Evolutionary conservation across 208 protist genomes (phyloP).

Genomic region (Trypanosoma boissoni): DNA sequence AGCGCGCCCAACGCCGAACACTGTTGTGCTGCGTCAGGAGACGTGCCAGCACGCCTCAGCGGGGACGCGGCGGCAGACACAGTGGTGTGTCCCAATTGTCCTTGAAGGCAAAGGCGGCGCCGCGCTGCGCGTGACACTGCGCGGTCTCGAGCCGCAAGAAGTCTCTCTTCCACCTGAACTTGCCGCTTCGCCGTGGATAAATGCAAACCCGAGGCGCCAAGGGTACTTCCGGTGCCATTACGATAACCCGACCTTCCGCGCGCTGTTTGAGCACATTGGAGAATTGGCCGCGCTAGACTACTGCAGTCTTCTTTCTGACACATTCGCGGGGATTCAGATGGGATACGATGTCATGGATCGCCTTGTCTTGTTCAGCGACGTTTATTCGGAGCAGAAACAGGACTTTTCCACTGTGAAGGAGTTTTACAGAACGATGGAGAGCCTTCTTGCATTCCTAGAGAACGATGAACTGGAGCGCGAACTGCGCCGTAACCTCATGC

Average conservation of each 20-base stretch:
- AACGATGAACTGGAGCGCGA: conserved; percentile 31
- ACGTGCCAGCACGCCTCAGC: conserved; percentile 56
- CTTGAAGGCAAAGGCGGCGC: conserved; percentile 38
- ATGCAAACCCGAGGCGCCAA: conserved; percentile 63
- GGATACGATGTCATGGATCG: conserved; percentile 65
- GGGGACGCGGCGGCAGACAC: conserved; percentile 19
- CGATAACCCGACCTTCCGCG: conserved; percentile 56
- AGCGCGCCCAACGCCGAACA: conserved; percentile 18
- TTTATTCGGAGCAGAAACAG: conserved; percentile 51
- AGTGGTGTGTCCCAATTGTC: conserved; percentile 74
- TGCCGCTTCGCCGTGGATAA: conserved; percentile 38
- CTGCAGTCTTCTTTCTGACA: conserved; percentile 70
- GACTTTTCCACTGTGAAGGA: conserved; percentile 40
- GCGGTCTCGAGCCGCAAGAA: conserved; percentile 32
- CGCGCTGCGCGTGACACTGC: conserved; percentile 43
- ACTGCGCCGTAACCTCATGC: conserved; percentile 33
- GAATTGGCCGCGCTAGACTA: conserved; percentile 46
- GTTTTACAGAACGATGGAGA: too few species aligned
- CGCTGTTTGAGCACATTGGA: conserved; percentile 43
- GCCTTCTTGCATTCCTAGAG: conserved; percentile 40
- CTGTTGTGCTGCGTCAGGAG: conserved; percentile 55
- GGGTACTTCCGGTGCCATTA: conserved; percentile 89
- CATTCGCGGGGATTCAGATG: conserved; percentile 63
- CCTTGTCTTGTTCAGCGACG: conserved; percentile 31
- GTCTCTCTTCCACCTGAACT: conserved; percentile 45